Evolutionary conservation across 2,329 filamentous ascomycete genomes (phyloP).

Genomic region (Calonectria leucothoes): DNA sequence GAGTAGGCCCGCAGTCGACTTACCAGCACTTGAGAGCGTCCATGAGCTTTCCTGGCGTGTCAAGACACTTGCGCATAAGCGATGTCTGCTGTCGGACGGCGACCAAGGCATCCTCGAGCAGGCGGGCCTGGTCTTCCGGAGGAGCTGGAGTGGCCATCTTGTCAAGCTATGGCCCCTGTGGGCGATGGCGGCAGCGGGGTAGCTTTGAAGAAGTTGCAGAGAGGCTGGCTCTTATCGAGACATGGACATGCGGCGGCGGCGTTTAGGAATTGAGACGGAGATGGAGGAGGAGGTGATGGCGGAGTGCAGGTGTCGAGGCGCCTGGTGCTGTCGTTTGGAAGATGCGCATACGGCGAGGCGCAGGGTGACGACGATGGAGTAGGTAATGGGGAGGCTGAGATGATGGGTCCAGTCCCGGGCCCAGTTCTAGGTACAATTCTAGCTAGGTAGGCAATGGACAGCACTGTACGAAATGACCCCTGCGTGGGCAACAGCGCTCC

Average conservation of each 20-base stretch:
- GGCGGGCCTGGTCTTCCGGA: slow-evolving; percentile 85
- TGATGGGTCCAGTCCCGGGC: slow-evolving; percentile 37
- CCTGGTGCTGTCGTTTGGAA: slow-evolving; percentile 35
- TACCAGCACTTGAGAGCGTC: slow-evolving; percentile 99
- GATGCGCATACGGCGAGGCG: slow-evolving; percentile 41
- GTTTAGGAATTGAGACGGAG: slow-evolving; percentile 29
- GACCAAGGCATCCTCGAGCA: slow-evolving; percentile 96
- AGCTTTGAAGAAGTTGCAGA: slow-evolving; percentile 41
- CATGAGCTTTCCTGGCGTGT: slow-evolving; percentile 98
- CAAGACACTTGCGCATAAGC: slow-evolving; percentile 97
- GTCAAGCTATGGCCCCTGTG: slow-evolving; percentile 37
- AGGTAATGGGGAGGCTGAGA: slow-evolving; percentile 43
- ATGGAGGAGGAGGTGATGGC: slow-evolving; percentile 25
- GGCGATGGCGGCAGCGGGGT: slow-evolving; percentile 42
- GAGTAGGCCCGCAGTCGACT: slow-evolving; percentile 47
- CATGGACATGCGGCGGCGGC: slow-evolving; percentile 39
- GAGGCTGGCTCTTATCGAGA: slow-evolving; percentile 37
- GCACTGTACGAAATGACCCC: slow-evolving; percentile 16
- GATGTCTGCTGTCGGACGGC: slow-evolving; percentile 97
- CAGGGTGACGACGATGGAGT: slow-evolving; percentile 43
- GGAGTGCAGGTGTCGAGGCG: slow-evolving; percentile 26
- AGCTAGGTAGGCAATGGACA: slow-evolving; percentile 30
- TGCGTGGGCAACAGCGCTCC: slow-evolving; percentile 24
- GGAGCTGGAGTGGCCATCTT: slow-evolving; percentile 67
- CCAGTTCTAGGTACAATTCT: slow-evolving; percentile 28